Conservation (phyloP, 2,329 filamentous ascomycete genomes). For the Xylaria sp. region DNA sequence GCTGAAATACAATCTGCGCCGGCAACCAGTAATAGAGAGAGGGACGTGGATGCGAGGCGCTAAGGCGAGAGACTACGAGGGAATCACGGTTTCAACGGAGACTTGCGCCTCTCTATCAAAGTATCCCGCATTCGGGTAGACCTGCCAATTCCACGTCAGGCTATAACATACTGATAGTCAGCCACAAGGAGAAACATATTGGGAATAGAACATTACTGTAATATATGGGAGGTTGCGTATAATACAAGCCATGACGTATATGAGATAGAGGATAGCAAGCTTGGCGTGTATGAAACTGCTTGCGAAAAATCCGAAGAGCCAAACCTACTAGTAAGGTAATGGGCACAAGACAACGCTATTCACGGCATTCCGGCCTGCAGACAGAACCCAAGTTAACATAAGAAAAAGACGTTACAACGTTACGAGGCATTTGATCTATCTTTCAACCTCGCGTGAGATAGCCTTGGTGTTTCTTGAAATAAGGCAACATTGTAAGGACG, state of each 20-base stretch:
- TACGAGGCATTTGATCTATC: too few species aligned
- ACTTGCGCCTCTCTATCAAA: not conserved
- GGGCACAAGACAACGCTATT: too few species aligned
- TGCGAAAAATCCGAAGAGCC: too few species aligned
- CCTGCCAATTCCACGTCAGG: constrained; percentile 2
- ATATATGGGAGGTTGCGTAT: not conserved
- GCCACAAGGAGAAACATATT: not conserved
- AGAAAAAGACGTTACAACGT: too few species aligned
- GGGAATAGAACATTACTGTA: constrained; percentile 10
- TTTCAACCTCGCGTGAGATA: not conserved
- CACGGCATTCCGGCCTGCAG: too few species aligned
- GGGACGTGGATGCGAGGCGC: not conserved
- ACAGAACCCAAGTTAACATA: too few species aligned
- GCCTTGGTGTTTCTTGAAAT: not conserved
- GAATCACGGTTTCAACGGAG: not conserved
- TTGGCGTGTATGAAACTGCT: not conserved
- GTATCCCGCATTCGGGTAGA: not conserved
- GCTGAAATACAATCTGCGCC: too few species aligned
- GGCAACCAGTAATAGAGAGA: too few species aligned
- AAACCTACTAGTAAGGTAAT: too few species aligned
- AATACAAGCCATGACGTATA: constrained; percentile 4
- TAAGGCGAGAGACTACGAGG: not conserved
- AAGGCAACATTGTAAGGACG: not conserved
- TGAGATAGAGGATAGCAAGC: not conserved
- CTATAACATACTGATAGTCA: constrained; percentile 5